Evolutionary conservation across 208 protist species (phyloP), one percentile per base, ranked within the genome.

Genomic region (Kentomonas sorsogonicus): DNA sequence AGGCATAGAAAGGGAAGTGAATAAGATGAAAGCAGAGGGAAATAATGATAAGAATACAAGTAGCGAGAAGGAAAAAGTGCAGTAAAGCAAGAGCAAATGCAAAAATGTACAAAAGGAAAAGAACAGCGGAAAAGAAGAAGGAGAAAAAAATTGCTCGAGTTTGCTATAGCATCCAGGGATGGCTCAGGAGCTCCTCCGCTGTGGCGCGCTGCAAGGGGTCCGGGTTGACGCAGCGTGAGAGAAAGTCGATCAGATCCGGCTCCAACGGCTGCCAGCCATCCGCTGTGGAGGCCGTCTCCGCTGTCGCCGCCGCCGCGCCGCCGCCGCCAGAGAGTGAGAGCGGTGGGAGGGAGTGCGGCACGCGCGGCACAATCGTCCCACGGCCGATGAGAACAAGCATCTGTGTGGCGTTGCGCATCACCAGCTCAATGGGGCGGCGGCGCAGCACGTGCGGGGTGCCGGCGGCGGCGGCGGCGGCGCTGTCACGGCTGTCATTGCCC

Each of bases 151-250:
- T 36, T 7, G 18, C 41, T 20, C 3, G 5, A 11, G 10, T 1
- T 18, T 2, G 23, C 31, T 80, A 80, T 31, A 83, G 54, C 27
- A 87, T 36, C 73, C 74, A 87, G 13, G 64, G 68, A 55, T 83
- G 75, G 6, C 60, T 51, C 36, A 83, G 31, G 11, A 87, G 69
- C 40, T 83, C 62, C 3, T 60, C 51, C 10, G 64, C 54, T 0
- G 72, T 73, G 31, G 79, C 58, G 15, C 79, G 70, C 56, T 68
- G 30, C 25, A 18, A 52, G 3, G 74, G 75, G 30, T 87, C 69
- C 3, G 47, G 60, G 30, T 69, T 48, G 1, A 87, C 16, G 46
- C 79, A 87, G 36, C 54, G 33, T 23, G 54, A 3, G 20, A 83
- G 18, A 58, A 83, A 87, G 26, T 77, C 69, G 1, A 34, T 41